Evolutionary conservation across 2,329 filamentous ascomycete species (phyloP).

Genomic region (Leptographium galeiforme): DNA sequence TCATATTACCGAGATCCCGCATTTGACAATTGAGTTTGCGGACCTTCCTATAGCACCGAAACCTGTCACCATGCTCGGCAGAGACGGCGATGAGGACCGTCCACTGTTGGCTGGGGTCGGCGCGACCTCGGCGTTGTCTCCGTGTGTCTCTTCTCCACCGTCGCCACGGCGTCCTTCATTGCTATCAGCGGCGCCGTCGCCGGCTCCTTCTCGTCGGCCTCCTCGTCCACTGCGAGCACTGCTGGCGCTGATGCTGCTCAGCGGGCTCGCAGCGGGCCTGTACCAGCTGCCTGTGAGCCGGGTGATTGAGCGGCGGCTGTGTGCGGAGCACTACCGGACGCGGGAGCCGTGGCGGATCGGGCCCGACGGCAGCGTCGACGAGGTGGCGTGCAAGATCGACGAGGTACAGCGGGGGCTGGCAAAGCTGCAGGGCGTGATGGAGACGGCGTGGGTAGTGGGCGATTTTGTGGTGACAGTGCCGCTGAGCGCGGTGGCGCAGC

Average conservation of each 20-base stretch:
- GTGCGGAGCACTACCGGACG: conserved; percentile 32
- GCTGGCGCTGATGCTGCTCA: conserved; percentile 27
- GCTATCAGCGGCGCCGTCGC: background rate
- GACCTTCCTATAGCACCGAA: too few species aligned
- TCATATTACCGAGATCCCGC: too few species aligned
- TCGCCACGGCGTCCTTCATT: background rate
- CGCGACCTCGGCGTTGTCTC: too few species aligned
- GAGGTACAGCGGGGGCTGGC: conserved; percentile 36
- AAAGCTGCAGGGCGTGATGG: conserved; percentile 36
- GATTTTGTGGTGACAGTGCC: conserved; percentile 37
- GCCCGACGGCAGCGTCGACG: conserved; percentile 29
- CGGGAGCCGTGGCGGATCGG: conserved; percentile 21
- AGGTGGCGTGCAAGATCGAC: conserved; percentile 40
- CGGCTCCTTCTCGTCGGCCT: background rate
- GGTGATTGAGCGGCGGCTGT: conserved; percentile 33
- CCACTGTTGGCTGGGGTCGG: too few species aligned
- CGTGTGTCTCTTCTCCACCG: background rate
- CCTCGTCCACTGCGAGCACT: conserved; percentile 16
- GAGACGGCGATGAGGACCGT: background rate
- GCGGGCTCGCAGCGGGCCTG: conserved; percentile 33
- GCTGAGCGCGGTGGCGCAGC: conserved; percentile 30
- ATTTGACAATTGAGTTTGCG: too few species aligned
- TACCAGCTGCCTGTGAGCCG: conserved; percentile 34
- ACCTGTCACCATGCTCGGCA: background rate
- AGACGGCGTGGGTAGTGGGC: conserved; percentile 34